Percentiles rank a stretch among this genome's conserved stretches.
phyloP scores from a whole-genome alignment of 352 stramenopile species.

The Globisporangium rhizosaccharum region DNA sequence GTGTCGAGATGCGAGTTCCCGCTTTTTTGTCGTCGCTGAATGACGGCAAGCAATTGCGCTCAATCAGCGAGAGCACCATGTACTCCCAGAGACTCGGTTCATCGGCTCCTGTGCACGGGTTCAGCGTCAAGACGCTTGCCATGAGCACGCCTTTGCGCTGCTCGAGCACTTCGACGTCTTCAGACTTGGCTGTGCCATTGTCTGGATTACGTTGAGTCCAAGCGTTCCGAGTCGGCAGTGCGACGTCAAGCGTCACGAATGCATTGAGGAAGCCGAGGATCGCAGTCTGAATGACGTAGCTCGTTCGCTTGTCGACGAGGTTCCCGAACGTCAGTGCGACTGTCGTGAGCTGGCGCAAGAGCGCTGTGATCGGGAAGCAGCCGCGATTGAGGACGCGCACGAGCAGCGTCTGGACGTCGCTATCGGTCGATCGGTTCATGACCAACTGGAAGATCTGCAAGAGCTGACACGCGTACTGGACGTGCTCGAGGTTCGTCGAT shows the following conservation, averaged over 20 bases:
- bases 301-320: constrained; percentile 1
- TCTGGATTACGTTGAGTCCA: constrained; percentile 9
- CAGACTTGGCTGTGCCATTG: constrained; percentile 3
- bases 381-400: constrained; percentile 25
- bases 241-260: constrained; percentile 34
- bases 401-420: constrained; percentile 38
- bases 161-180: constrained; percentile 47
- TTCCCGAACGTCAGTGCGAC: background rate
- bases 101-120: constrained; percentile 21
- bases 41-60: background rate
- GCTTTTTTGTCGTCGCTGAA: background rate
- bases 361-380: constrained; percentile 18
- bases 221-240: constrained; percentile 16
- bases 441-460: constrained; percentile 31
- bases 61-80: constrained; percentile 24
- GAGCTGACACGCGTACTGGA: constrained; percentile 20
- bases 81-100: constrained; percentile 36
- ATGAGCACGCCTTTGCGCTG: constrained; percentile 55
- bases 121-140: constrained; percentile 29
- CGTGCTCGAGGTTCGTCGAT: constrained; percentile 1
- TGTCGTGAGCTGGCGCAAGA: constrained; percentile 17
- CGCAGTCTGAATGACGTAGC: constrained; percentile 17
- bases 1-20: background rate
- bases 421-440: constrained; percentile 30
- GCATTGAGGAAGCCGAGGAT: constrained; percentile 29